Base-by-base conservation (phyloP, 495 filamentous ascomycete species). In the Annulohypoxylon moriforme region DNA sequence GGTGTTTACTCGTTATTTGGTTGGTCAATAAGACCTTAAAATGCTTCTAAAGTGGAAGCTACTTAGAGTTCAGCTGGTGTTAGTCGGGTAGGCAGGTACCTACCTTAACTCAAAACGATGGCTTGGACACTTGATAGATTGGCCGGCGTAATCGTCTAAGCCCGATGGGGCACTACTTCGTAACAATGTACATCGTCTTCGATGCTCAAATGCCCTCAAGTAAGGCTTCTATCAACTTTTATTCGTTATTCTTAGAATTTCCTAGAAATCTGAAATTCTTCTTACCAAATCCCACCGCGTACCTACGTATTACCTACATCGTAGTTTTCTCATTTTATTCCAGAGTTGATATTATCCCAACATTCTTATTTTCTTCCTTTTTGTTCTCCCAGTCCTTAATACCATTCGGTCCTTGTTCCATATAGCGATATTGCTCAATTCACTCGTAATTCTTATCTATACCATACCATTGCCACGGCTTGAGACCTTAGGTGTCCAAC, bases 291-390 rank as follows among this genome's bases (percentile, higher is more conserved):
- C 33, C 16, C 9, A 60, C 58, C 52, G 58, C 52, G 63, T 67
- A 63, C 58, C 62, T 34, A 11, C 42, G 7, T 42, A 42, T 42
- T 42, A 42, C 38, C n/a, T n/a, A n/a, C n/a, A n/a, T n/a, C n/a
- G n/a, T n/a, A n/a, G n/a, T 42, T 42, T 63, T 44, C 63, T 72
- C 64, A 67, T 71, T 71, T 62, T 62, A 71, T n/a, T n/a, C n/a
- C n/a, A n/a, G n/a, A 58, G 38, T 58, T 67, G 47, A 56, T 42
- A 52, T 29, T 52, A 42, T 50, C 72, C 63, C 52, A 42, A 58
- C 33, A 25, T 58, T 25, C 42, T 27, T 64, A 18, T 20, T 57
- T 52, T n/a, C 47, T 4, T 50, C 22, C 13, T 58, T 16, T 59
- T 69, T 42, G 29, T 56, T 56, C 52, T 7, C 55, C 31, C n/a